These are phyloP conservation scores for Drosera capensis DNA, from an alignment of 148 eudicot genomes.

Conservation along the genomic window DNA sequence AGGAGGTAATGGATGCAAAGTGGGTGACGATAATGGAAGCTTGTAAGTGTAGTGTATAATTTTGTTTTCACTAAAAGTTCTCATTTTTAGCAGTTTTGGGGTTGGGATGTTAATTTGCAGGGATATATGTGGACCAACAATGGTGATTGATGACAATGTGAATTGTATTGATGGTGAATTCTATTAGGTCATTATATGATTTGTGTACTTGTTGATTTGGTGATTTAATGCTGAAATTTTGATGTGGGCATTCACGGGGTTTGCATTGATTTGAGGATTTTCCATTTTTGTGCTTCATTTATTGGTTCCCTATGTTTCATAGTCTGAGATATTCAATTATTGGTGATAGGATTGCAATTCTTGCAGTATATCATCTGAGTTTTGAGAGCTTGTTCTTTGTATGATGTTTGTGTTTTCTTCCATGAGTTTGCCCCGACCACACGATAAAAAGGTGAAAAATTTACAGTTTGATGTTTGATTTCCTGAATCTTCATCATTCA, in stretches of 20 bases:
- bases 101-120: too few species aligned
- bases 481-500: not conserved
- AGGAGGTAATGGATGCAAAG: constrained; percentile 96
- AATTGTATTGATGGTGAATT: not conserved
- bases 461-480: too few species aligned
- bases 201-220: constrained; percentile 2
- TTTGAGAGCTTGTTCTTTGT: too few species aligned
- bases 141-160: too few species aligned
- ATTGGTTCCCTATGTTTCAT: not conserved
- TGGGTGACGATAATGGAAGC: constrained; percentile 98
- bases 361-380: too few species aligned
- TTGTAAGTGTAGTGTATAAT: constrained; percentile 49
- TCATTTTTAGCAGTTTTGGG: too few species aligned
- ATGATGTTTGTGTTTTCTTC: too few species aligned
- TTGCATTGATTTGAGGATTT: not conserved
- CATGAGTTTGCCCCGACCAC: too few species aligned
- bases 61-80: constrained; percentile 7
- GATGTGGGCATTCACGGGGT: constrained; percentile 4
- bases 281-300: not conserved
- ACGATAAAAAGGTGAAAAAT: too few species aligned
- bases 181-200: constrained; percentile 8
- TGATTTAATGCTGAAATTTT: constrained; percentile 4
- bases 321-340: not conserved
- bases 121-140: too few species aligned
- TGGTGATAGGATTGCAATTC: too few species aligned